Base-by-base conservation (phyloP, 495 filamentous ascomycete species). In the Penicillium psychrofluorescens region DNA sequence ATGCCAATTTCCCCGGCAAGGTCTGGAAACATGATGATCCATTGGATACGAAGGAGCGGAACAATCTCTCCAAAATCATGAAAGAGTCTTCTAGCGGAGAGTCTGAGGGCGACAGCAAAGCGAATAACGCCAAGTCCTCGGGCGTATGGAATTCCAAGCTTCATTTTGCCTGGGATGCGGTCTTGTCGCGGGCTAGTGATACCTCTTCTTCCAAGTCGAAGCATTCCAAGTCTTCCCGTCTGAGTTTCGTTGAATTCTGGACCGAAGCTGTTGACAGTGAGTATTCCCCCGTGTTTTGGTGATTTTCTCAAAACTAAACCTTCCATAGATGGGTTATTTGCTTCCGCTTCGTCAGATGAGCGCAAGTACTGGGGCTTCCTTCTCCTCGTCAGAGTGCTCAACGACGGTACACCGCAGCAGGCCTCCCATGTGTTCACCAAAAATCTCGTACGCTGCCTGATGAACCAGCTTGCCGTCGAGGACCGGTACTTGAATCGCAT, bases 321-420 rank as follows among this genome's bases (percentile, higher is more conserved):
- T 12, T 33, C 30, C 34, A 10, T 56, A 90, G 88, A 90, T 55
- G 80, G 83, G 28, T 68, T 96, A 7, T 95, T 96, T 56, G 80
- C 85, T 22, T 73, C 83, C 40, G 77, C 77, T 12, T 80, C 90
- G 9, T 95, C 90, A 0, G 79, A 86, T 15, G 87, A 89, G 58
- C 83, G 90, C 36, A 96, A 96, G 61, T 86, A 85, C 55, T 87
- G 85, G 67, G 92, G 94, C 4, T 90, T 98, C 59, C 77, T 87
- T 40, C 78, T 98, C 14, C 86, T 96, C 49, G 74, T 79, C 45
- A 85, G 85, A 45, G 68, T 88, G 27, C 60, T 95, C 13, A 70
- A 77, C 34, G 63, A 67, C 34, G 65, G 66, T 35, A 64, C 69
- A 2, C 55, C 62, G 2, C 58, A 76, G 34, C 54, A 73, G 29